phyloP scores from a whole-genome alignment of 208 protist species.

The Wallacemonas rigidus region DNA sequence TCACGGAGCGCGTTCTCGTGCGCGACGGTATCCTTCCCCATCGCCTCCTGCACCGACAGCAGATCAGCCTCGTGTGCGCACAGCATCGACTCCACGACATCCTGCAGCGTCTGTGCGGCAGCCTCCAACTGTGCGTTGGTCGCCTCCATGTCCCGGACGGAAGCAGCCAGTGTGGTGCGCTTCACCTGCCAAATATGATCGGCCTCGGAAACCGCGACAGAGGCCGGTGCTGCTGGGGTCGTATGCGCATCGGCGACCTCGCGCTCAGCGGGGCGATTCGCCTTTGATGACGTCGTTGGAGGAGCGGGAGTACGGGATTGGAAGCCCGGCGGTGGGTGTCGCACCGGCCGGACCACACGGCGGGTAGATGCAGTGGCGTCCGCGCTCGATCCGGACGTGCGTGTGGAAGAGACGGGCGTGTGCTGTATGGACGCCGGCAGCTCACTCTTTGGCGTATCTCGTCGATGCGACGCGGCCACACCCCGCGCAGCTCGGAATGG shows the following conservation, averaged over 20 bases:
- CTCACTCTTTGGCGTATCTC: background rate
- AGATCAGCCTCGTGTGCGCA: constrained; percentile 15
- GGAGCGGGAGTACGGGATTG: too few species aligned
- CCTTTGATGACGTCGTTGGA: too few species aligned
- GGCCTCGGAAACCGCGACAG: background rate
- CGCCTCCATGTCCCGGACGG: background rate
- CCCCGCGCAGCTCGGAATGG: constrained; percentile 10
- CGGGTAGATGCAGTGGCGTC: background rate
- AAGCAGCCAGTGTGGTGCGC: constrained; percentile 17
- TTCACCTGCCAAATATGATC: constrained; percentile 27
- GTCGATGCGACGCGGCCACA: constrained; percentile 8
- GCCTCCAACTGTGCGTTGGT: constrained; percentile 21
- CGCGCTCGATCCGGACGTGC: background rate
- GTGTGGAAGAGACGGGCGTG: constrained; percentile 6
- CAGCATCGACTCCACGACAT: constrained; percentile 20
- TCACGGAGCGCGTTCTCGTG: constrained; percentile 17
- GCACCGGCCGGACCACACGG: too few species aligned
- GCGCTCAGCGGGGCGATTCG: too few species aligned
- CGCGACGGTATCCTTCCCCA: constrained; percentile 20
- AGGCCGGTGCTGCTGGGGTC: background rate
- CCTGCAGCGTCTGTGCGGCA: constrained; percentile 13
- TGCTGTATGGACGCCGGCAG: background rate
- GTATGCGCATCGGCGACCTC: too few species aligned
- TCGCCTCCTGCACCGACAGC: constrained; percentile 14
- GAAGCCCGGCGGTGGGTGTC: too few species aligned